Conservation (phyloP, 768 basidiomycete species). For the Lanmaoa pseudosensibilis region DNA sequence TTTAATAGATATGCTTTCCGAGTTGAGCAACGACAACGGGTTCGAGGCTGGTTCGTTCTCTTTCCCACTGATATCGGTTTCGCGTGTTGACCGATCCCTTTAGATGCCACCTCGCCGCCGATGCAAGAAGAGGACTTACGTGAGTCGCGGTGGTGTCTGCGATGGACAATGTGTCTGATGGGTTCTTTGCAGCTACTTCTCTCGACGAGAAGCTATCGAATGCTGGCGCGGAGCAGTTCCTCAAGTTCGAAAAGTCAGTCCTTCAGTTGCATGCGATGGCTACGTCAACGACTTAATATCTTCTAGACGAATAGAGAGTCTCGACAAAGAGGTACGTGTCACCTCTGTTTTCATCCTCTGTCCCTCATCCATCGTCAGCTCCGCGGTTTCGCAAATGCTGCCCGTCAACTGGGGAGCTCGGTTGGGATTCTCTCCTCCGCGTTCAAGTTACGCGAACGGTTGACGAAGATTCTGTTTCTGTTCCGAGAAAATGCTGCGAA, state of each 20-base stretch:
- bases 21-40: conserved; percentile 42
- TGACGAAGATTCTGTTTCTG: conserved; percentile 49
- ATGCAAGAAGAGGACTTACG: conserved; percentile 48
- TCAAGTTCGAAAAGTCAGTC: conserved; percentile 46
- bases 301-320: conserved; percentile 44
- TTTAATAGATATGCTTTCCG: conserved; percentile 46
- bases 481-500: conserved; percentile 59
- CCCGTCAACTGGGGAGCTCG: conserved; percentile 55
- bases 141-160: conserved; percentile 6
- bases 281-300: conserved; percentile 6
- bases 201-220: conserved; percentile 51
- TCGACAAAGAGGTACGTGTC: conserved; percentile 47
- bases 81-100: conserved; percentile 1
- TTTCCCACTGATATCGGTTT: neutral
- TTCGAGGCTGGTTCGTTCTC: conserved; percentile 34
- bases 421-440: conserved; percentile 58
- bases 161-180: conserved; percentile 6
- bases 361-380: conserved; percentile 35
- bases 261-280: neutral
- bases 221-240: conserved; percentile 50
- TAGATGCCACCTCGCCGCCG: conserved; percentile 35
- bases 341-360: neutral
- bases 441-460: conserved; percentile 49
- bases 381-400: conserved; percentile 54
- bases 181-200: conserved; percentile 35